Base-by-base conservation (phyloP, 2,329 filamentous ascomycete genomes). In the Chalaropsis thielavioides region DNA sequence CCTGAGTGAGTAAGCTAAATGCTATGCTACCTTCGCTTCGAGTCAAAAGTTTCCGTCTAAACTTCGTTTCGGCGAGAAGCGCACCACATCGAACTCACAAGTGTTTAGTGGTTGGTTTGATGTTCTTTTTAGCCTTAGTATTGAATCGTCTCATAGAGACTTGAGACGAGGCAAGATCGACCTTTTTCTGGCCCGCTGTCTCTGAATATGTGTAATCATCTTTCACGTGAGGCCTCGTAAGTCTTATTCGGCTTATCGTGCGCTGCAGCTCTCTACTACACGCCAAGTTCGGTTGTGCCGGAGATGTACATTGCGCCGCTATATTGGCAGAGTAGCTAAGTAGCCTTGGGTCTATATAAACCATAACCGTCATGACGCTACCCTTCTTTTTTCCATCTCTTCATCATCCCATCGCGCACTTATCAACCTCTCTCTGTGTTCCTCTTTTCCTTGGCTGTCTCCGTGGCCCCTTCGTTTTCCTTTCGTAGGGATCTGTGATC, bases 401-500 rank as follows among this genome's bases (percentile, higher is more conserved):
- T 61, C 59, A 58, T 40, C 44, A 60, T 40, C 22, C 41, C 24
- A 40, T 59, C 7, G 35, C 11, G 8, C 35, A 17, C 43, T 24
- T 27, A 38, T 15, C 27, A 51, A 19, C 17, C 46, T 49, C 31
- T 64, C 27, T 44, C n/a, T 5, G 19, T 24, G n/a, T 13, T 3
- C 17, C 24, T 64, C 61, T 22, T 22, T 62, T 61, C 35, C 41
- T 64, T 38, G 15, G 64, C 27, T 62, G 15, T 49, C 44, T 60
- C 19, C 56, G 7, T 60, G 61, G 49, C 64, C 59, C 62, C 44
- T 67, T 49, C 49, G 49, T 67, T 51, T 38, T 62, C 61, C 62
- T 67, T 67, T 67, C 65, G 46, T 38, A 22, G 46, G 43, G 65
- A 67, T 67, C 65, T 60, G 65, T 59, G 65, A 67, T 67, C 65